A percentile compares a stretch with the other conserved stretches of the same genome.
These are phyloP conservation scores for Camelina neglecta DNA, from an alignment of 345 rosid genomes.

Conservation along the genomic window DNA sequence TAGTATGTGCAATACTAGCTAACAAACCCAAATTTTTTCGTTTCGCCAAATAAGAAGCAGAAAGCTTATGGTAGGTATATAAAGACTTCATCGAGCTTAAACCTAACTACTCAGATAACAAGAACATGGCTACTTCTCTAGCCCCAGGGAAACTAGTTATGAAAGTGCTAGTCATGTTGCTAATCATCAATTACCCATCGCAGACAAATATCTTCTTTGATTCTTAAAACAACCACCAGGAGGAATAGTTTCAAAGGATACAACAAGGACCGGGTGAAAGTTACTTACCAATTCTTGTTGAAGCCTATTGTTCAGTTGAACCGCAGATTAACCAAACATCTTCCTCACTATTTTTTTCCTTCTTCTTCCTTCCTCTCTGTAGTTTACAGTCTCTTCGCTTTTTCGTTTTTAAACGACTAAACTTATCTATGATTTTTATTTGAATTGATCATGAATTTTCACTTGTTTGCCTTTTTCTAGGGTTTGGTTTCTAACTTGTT, in stretches of 20 bases:
- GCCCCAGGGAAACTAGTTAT: background rate
- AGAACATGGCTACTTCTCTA: constrained; percentile 3
- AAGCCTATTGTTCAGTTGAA: constrained; percentile 60
- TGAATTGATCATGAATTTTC: too few species aligned
- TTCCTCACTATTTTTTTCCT: too few species aligned
- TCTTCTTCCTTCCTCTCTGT: too few species aligned
- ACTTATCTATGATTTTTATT: too few species aligned
- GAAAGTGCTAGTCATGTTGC: background rate
- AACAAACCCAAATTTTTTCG: background rate
- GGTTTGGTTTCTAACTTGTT: too few species aligned
- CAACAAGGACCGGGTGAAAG: background rate
- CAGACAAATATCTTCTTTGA: background rate
- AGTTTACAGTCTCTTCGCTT: too few species aligned
- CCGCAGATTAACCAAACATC: constrained; percentile 23
- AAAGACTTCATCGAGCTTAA: too few species aligned
- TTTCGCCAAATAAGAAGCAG: background rate
- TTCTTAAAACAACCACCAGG: background rate
- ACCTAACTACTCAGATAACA: background rate
- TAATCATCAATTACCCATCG: background rate
- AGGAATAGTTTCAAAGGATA: background rate
- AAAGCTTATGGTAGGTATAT: too few species aligned
- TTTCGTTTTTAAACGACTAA: too few species aligned
- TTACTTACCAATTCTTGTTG: constrained; percentile 70
- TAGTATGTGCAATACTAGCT: too few species aligned
- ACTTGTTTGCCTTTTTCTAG: too few species aligned